Evolutionary conservation across 495 filamentous ascomycete species (phyloP), one percentile per base, ranked within the genome.

Genomic region (Podospora australis): DNA sequence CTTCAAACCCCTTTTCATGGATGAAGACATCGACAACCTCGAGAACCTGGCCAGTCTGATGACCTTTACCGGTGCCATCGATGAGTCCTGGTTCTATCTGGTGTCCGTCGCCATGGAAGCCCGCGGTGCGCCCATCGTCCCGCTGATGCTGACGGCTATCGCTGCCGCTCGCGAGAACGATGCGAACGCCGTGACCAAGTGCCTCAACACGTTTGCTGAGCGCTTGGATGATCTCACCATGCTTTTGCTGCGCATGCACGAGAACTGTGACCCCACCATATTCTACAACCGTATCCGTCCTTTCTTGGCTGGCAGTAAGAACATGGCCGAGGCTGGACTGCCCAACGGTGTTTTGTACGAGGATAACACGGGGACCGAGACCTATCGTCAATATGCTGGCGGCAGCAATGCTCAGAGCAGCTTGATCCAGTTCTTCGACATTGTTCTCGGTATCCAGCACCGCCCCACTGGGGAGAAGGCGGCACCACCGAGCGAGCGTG

Each of bases 21-120:
- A 85, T 49, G 88, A 94, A 59, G 78, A 79, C 11, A 79, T 91
- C 36, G 87, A 91, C 56, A 79, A 81, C 40, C 75, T 96, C 26
- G 77, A 88, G 49, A 96, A 97, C 57, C 73, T 99, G 34, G 79
- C 84, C 20, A 90, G 86, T 9, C 72, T 95, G 50, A 78, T 81
- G 47, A 95, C 92, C 14, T 90, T 96, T 64, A 97, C 94, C n/a
- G 92, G 94, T 26, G 88, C 88, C 4, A 69, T 94, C 13, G 92
- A 99, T 63, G 92, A 99, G 63, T 92, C 94, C 54, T 97, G 92
- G 92, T 99, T 99, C 62, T 96, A 95, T 61, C 73, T 97, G 7
- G 78, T 96, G 35, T 96, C 90, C 0, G 86, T 96, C 11, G 92
- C 91, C 52, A 96, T 98, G 54, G 92, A 98, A 69, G 90, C 92